Evolutionary conservation across 768 basidiomycete genomes (phyloP).

Genomic region (Lyophyllum shimeji): DNA sequence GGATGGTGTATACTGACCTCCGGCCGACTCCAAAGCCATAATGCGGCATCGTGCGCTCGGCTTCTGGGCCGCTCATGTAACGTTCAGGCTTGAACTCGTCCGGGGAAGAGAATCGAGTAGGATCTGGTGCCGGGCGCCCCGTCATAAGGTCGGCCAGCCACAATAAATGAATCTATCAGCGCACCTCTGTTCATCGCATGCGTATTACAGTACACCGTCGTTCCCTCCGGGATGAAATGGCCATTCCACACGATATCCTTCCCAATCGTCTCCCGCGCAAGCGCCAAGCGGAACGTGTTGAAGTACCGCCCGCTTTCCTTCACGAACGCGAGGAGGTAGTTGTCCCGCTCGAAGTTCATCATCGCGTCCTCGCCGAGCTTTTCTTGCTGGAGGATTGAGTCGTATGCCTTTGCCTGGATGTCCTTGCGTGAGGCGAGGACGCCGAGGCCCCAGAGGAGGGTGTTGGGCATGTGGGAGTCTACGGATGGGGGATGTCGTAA

Average conservation of each 20-base stretch:
- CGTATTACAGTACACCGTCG: conserved; percentile 15
- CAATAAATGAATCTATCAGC: too few species aligned
- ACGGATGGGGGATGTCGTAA: background rate
- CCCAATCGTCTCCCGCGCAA: conserved; percentile 16
- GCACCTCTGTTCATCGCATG: conserved; percentile 8
- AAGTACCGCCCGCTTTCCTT: conserved; percentile 18
- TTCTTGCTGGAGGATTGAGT: conserved; percentile 12
- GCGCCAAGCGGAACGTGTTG: conserved; percentile 15
- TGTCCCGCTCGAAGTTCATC: conserved; percentile 9
- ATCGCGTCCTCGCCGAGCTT: conserved; percentile 6
- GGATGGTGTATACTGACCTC: conserved; percentile 2
- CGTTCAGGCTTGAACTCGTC: conserved; percentile 16
- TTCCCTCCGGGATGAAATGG: conserved; percentile 15
- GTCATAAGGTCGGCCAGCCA: background rate
- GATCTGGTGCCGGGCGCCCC: conserved; percentile 11
- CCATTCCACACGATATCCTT: conserved; percentile 17
- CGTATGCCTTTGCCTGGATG: conserved; percentile 14
- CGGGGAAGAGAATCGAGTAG: conserved; percentile 11
- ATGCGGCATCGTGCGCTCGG: conserved; percentile 16
- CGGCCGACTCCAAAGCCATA: conserved; percentile 18
- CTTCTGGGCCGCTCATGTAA: conserved; percentile 16
- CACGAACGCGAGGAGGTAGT: conserved; percentile 15
- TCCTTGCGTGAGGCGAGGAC: conserved; percentile 11
- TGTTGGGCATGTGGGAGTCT: conserved; percentile 19
- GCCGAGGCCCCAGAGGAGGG: conserved; percentile 16